phyloP scores from a whole-genome alignment of 805 yeast species.

The Sugiyamaella valdiviana region DNA sequence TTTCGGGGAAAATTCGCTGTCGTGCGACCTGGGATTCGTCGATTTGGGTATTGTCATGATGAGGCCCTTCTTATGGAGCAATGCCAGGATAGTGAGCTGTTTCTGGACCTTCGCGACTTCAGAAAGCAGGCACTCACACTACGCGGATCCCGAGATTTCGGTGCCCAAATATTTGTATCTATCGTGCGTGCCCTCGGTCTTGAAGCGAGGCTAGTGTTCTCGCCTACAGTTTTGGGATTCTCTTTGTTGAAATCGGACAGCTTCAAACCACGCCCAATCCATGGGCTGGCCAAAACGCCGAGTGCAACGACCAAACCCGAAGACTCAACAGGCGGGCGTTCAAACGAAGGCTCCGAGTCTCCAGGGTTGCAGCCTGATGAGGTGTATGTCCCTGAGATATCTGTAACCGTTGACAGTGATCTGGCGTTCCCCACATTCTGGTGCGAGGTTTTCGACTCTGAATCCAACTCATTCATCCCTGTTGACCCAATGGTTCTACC shows the following conservation, averaged over 20 bases:
- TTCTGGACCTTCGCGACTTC: slow-evolving; percentile 34
- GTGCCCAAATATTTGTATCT: slow-evolving; percentile 69
- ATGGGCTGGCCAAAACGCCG: neutral
- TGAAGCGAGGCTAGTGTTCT: slow-evolving; percentile 59
- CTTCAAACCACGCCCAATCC: neutral
- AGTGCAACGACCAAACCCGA: neutral
- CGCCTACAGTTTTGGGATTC: slow-evolving; percentile 53
- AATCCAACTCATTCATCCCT: slow-evolving; percentile 60
- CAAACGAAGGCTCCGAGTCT: too few species aligned
- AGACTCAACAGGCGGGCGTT: too few species aligned
- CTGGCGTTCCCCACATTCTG: slow-evolving; percentile 33
- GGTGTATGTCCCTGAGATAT: neutral
- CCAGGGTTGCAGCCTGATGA: neutral
- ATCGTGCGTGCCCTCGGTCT: slow-evolving; percentile 57
- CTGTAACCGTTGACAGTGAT: slow-evolving; percentile 1
- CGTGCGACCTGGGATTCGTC: slow-evolving; percentile 36
- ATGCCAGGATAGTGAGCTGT: slow-evolving; percentile 32
- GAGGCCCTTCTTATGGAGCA: slow-evolving; percentile 15
- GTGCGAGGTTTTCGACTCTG: slow-evolving; percentile 78
- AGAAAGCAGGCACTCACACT: slow-evolving; percentile 43
- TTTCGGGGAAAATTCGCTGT: slow-evolving; percentile 16
- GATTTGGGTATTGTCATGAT: slow-evolving; percentile 1
- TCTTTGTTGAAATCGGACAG: slow-evolving; percentile 3
- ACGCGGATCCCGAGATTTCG: slow-evolving; percentile 57
- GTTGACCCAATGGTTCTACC: slow-evolving; percentile 61